These are phyloP conservation scores for Pythium chondricola DNA, from an alignment of 352 stramenopile species.

Conservation along the genomic window DNA sequence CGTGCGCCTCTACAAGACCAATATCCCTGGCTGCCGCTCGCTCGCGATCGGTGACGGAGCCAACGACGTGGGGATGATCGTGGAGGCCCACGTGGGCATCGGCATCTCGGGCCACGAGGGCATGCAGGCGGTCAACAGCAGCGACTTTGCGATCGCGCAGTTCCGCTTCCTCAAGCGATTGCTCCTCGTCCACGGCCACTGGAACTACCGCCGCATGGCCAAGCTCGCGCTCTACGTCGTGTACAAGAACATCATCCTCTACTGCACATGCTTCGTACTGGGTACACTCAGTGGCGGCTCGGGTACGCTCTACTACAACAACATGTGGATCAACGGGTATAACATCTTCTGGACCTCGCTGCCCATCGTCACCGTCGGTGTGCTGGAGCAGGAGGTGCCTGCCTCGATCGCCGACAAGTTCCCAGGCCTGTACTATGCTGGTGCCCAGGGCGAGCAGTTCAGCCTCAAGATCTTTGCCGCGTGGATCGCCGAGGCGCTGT, in stretches of 20 bases:
- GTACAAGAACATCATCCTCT: slow-evolving; percentile 97
- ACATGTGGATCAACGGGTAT: slow-evolving; percentile 92
- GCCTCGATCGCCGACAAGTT: slow-evolving; percentile 65
- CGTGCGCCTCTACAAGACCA: slow-evolving; percentile 81
- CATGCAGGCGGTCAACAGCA: slow-evolving; percentile 97
- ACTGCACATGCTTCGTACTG: slow-evolving; percentile 83
- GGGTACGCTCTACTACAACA: slow-evolving; percentile 82
- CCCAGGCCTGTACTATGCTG: slow-evolving; percentile 74
- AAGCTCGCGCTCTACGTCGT: slow-evolving; percentile 97
- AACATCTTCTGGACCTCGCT: slow-evolving; percentile 95
- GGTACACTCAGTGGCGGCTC: slow-evolving; percentile 72
- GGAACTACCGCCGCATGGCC: slow-evolving; percentile 96
- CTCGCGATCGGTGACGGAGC: slow-evolving; percentile 97
- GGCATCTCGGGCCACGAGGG: slow-evolving; percentile 98
- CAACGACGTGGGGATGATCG: slow-evolving; percentile 99
- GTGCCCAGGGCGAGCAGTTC: slow-evolving; percentile 77
- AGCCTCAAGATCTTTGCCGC: slow-evolving; percentile 69
- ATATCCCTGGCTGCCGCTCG: slow-evolving; percentile 79
- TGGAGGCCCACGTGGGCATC: slow-evolving; percentile 97
- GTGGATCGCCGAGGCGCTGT: slow-evolving; percentile 79
- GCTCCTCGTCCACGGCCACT: slow-evolving; percentile 97
- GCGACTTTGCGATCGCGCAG: slow-evolving; percentile 98
- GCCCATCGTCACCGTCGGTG: slow-evolving; percentile 83
- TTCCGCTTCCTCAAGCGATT: slow-evolving; percentile 96
- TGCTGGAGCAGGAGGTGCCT: slow-evolving; percentile 80